These are phyloP conservation scores for Vaccinium myrtillus DNA, from an alignment of 148 eudicot genomes.

Conservation along the genomic window DNA sequence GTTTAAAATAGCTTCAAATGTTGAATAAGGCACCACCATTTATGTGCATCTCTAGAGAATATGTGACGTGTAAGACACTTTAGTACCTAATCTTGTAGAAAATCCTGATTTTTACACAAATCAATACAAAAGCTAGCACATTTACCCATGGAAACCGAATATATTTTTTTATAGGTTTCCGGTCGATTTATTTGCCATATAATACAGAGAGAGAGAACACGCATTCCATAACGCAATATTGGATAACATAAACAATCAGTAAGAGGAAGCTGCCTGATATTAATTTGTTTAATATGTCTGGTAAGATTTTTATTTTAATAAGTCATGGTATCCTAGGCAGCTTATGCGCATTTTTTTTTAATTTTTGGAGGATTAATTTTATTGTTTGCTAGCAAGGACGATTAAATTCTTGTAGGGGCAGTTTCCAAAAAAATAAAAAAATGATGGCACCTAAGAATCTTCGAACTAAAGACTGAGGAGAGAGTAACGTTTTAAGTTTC, in stretches of 20 bases:
- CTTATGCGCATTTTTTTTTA: neutral
- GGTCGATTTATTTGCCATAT: neutral
- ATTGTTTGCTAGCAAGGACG: neutral
- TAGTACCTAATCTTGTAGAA: neutral
- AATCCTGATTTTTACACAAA: neutral
- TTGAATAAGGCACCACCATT: neutral
- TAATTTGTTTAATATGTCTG: neutral
- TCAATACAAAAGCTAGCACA: neutral
- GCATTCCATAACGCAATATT: no score
- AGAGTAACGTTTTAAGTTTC: no score
- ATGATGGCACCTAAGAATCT: neutral
- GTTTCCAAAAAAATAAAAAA: neutral
- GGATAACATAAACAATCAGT: no score
- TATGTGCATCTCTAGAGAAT: neutral
- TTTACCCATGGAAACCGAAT: neutral
- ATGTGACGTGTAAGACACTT: neutral
- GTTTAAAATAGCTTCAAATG: neutral
- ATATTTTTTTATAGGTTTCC: neutral
- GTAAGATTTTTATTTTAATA: neutral
- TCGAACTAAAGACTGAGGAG: neutral
- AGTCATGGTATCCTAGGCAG: no score
- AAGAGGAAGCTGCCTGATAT: no score
- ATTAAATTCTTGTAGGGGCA: neutral
- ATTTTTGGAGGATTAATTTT: neutral
- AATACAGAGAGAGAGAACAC: neutral